Percentiles rank a stretch among this genome's conserved stretches.
phyloP scores from a whole-genome alignment of 108 stramenopile genomes.

The Aureococcus anophagefferens region DNA sequence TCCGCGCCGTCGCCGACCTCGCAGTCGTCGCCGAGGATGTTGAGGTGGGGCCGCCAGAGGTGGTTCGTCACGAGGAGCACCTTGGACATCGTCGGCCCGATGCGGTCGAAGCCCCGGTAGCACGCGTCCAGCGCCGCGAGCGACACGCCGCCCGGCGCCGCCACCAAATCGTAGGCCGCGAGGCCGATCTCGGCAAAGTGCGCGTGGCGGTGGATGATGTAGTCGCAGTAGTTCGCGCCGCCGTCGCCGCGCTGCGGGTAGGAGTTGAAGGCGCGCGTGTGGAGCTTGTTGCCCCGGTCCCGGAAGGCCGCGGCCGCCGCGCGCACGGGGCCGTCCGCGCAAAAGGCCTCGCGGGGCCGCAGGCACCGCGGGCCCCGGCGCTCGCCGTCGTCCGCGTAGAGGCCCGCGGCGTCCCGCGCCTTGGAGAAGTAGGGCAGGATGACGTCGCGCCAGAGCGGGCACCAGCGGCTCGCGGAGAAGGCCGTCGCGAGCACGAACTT shows the following conservation, averaged over 20 bases:
- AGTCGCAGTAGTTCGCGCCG: neutral
- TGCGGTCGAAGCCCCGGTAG: neutral
- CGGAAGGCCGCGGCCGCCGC: neutral
- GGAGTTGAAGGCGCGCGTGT: neutral
- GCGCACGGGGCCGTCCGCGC: neutral
- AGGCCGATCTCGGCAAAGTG: neutral
- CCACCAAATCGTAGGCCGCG: neutral
- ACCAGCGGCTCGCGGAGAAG: neutral
- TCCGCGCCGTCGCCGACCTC: neutral
- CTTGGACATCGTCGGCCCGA: constrained; percentile 1
- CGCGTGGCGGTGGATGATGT: neutral
- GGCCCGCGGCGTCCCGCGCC: neutral
- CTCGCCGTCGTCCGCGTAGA: neutral
- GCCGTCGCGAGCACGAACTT: neutral
- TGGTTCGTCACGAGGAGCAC: neutral
- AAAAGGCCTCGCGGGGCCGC: neutral
- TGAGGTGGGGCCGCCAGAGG: neutral
- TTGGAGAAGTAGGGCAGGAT: neutral
- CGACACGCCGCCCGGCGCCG: neutral
- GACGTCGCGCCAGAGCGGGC: neutral
- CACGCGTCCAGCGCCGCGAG: neutral
- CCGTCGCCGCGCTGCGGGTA: neutral
- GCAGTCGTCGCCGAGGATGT: neutral
- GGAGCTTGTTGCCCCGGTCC: neutral
- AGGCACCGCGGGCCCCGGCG: neutral